A percentile compares a stretch with the other conserved stretches of the same genome.
phyloP scores from a whole-genome alignment of 352 stramenopile species.

The Phytophthora sp. region DNA sequence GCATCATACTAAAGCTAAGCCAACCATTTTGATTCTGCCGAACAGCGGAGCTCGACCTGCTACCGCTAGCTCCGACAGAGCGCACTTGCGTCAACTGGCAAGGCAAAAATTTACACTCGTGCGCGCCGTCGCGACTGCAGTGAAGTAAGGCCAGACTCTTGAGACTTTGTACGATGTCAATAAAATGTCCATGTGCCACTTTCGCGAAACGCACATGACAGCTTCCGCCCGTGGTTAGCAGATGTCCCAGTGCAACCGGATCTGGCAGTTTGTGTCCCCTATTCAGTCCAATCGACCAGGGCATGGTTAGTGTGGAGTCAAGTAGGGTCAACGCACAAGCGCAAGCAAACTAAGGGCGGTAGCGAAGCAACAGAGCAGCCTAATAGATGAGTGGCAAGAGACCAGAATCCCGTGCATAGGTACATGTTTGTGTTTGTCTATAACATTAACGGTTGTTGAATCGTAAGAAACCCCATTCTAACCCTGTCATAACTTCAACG shows the following conservation, averaged over 20 bases:
- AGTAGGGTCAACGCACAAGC: not conserved
- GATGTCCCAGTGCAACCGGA: not conserved
- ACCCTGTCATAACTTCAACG: too few relatives aligned
- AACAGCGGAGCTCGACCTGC: too few relatives aligned
- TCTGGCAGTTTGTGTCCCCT: not conserved
- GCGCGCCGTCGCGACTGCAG: not conserved
- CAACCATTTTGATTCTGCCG: too few relatives aligned
- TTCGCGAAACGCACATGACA: not conserved
- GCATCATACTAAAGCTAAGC: too few relatives aligned
- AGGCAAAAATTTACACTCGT: not conserved
- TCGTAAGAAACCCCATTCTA: too few relatives aligned
- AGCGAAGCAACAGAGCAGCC: too few relatives aligned
- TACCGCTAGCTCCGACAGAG: too few relatives aligned
- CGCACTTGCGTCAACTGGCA: not conserved
- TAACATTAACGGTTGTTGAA: too few relatives aligned
- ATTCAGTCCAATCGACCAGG: not conserved
- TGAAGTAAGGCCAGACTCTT: not conserved
- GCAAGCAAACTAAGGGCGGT: not conserved
- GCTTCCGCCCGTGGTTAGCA: not conserved
- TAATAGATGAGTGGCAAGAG: too few relatives aligned
- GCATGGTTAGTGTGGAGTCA: not conserved
- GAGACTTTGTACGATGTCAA: not conserved
- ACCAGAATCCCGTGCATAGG: too few relatives aligned
- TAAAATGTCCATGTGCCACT: not conserved
- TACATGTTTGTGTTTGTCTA: too few relatives aligned